Base-by-base conservation (phyloP, 495 filamentous ascomycete species). In the Neurospora tetraspora region DNA sequence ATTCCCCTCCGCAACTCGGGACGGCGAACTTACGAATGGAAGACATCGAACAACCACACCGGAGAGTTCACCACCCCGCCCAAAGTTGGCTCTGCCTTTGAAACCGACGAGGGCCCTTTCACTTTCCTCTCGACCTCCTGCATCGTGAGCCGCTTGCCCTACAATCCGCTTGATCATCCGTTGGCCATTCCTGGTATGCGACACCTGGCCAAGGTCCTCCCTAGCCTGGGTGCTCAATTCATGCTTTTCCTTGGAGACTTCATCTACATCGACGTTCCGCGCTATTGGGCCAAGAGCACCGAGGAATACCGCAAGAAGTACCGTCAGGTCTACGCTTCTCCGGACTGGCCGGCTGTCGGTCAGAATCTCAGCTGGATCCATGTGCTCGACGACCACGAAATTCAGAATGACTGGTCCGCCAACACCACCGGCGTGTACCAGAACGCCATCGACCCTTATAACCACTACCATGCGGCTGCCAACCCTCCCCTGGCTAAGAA, bases 161-260 rank as follows among this genome's bases (percentile, higher is more conserved):
- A 99, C 81, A 91, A 86, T 71, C 89, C 93, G 0, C 81, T 94
- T 12, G 86, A 90, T 31, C 94, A 98, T 79, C 91, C 95, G 1
- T 84, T 98, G 3, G 86, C 89, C 11, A 90, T 98, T 53, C 90
- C 89, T 0, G 96, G 96, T 2, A 86, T 98, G 75, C 86, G 87
- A 72, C 84, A 92, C 73, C 84, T 95, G 77, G 87, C 89, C 23
- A 87, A 88, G 68, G 80, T 88, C 40, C 80, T 96, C 6, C 89
- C 91, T 3, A 78, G 81, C 6, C 82, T 95, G 5, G 83, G 88
- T 34, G 87, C 93, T 0, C 89, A 90, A 71, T 98, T 99, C 75
- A 98, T 99, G 94, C 87, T 99, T 34, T 99, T 99, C 85, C 89
- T 99, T 0, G 96, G 95, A n/a, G 96, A 99, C 78, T 99, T 98